phyloP scores from a whole-genome alignment of 192 early-diverging fungal species.

The Chytriomyces confervae region DNA sequence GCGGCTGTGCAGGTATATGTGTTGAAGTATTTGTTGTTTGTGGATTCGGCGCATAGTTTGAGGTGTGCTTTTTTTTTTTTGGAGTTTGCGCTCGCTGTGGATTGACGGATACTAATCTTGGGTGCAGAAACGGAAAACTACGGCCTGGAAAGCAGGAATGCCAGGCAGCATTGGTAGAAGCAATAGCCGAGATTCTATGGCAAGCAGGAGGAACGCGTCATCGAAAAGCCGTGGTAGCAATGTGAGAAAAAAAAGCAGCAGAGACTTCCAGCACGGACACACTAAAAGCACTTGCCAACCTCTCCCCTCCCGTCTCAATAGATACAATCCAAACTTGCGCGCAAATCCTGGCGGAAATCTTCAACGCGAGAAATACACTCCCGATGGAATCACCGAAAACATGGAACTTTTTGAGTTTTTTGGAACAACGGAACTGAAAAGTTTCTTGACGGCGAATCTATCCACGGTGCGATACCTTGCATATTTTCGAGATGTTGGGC shows the following conservation, averaged over 20 bases:
- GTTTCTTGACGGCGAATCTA: constrained; percentile 15
- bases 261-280: too few species aligned
- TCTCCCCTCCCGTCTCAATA: background rate
- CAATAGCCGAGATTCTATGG: constrained; percentile 56
- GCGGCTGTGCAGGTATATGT: constrained; percentile 55
- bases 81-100: background rate
- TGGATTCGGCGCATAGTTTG: constrained; percentile 24
- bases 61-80: constrained; percentile 11
- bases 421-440: constrained; percentile 19
- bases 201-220: constrained; percentile 37
- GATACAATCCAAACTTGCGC: constrained; percentile 32
- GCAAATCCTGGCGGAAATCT: constrained; percentile 21
- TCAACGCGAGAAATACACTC: constrained; percentile 21
- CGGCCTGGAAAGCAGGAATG: constrained; percentile 26
- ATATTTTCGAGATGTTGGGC: too few species aligned
- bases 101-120: background rate
- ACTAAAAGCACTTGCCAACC: too few species aligned
- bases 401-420: constrained; percentile 43
- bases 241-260: constrained; percentile 17
- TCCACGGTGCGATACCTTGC: constrained; percentile 11
- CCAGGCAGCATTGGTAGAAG: constrained; percentile 43
- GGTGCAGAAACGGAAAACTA: constrained; percentile 38
- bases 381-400: constrained; percentile 48
- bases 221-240: constrained; percentile 38
- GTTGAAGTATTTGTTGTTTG: constrained; percentile 51